These are phyloP conservation scores for Chalciporus piperatus DNA, from an alignment of 768 basidiomycete species.

Conservation along the genomic window DNA sequence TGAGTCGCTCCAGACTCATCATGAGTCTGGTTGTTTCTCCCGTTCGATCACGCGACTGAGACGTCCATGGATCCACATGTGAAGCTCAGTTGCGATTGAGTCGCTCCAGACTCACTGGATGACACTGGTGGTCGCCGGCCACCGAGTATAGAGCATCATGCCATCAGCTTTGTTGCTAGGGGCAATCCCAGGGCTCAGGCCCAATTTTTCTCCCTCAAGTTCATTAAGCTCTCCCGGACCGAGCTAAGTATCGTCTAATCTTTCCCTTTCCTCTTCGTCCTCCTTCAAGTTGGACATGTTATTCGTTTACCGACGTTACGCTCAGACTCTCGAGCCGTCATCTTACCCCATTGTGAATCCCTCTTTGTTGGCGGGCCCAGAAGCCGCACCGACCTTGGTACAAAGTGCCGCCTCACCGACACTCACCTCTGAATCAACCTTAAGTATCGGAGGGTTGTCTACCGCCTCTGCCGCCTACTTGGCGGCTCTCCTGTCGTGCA, in stretches of 20 bases:
- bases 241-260: background rate
- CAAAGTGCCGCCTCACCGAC: background rate
- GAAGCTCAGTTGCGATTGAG: too few relatives aligned
- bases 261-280: background rate
- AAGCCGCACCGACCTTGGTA: slow-evolving; percentile 4
- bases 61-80: too few relatives aligned
- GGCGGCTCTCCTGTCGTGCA: slow-evolving; percentile 14
- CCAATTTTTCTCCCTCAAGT: too few relatives aligned
- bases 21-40: too few relatives aligned
- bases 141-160: too few relatives aligned
- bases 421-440: background rate
- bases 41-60: too few relatives aligned
- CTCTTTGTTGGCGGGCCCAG: slow-evolving; percentile 5
- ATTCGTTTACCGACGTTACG: background rate
- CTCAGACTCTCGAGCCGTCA: background rate
- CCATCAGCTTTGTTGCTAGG: too few relatives aligned
- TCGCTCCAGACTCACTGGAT: too few relatives aligned
- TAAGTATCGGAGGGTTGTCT: slow-evolving; percentile 2
- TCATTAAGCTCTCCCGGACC: slow-evolving; percentile 1
- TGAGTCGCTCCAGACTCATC: too few relatives aligned
- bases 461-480: background rate
- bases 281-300: slow-evolving; percentile 3
- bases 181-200: too few relatives aligned
- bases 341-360: slow-evolving; percentile 7
- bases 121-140: too few relatives aligned